Evolutionary conservation across 805 yeast genomes (phyloP), one percentile per base, ranked within the genome.

Genomic region (Yarrowia yakushimensis): DNA sequence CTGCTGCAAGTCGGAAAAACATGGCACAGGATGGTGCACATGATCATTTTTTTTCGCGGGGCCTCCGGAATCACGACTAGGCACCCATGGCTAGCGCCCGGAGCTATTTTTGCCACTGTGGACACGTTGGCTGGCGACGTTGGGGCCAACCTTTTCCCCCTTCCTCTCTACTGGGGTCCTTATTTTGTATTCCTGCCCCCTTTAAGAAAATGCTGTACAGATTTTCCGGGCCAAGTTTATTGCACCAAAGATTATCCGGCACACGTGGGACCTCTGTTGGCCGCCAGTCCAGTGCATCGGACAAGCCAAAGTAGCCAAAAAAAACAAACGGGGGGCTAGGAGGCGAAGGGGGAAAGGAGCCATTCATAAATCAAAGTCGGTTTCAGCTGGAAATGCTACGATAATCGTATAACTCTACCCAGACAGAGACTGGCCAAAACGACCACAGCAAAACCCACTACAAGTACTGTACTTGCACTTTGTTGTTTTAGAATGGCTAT

Each of bases 1-100:
- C 17, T 8, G 36, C 52, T 45, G 52, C 52, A 45, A 30, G 50
- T 43, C 52, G 52, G 52, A 45, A 45, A 45, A 45, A 45, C 52
- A 43, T 43, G 50, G 50, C 50, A 27, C 22, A 43, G 20, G 36
- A 3, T 5, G 6, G 17, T 9, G 33, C 25, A 30, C 17, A 27
- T 45, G 52, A 30, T 30, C n/a, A n/a, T n/a, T n/a, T n/a, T 27
- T 27, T 39, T 22, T 10, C 4, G 18, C 25, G n/a, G 30, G 45
- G 18, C 12, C 28, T 22, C 28, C 8, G 28, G 13, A 15, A 23
- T n/a, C 43, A 17, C 20, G 12, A 18, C n/a, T 3, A 1, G 13
- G 28, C 4, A 12, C 12, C 18, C 6, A 2, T 12, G n/a, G 23
- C 33, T 27, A 27, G 20, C 15, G 15, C 17, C 11, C 8, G 17